Conservation (phyloP, 2,329 filamentous ascomycete genomes). For the Hypoxylon sp. region DNA sequence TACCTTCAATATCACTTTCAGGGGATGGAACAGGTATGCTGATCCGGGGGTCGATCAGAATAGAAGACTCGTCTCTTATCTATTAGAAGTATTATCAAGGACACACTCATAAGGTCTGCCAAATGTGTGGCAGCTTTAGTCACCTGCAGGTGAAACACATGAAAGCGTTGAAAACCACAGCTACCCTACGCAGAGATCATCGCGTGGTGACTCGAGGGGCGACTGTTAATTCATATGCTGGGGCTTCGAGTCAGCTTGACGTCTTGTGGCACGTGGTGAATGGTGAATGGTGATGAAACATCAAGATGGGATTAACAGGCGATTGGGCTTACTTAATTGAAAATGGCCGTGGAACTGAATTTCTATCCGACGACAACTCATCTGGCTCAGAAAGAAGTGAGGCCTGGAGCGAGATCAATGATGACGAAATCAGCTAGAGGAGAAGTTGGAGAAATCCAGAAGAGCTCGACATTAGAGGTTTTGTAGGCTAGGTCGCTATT, state of each 20-base stretch:
- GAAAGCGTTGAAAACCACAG: not conserved
- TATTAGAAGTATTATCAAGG: conserved; percentile 27
- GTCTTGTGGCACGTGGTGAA: not conserved
- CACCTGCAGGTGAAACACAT: not conserved
- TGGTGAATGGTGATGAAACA: not conserved
- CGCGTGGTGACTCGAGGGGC: not conserved
- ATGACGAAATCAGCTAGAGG: not conserved
- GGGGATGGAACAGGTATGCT: not conserved
- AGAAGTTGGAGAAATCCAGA: not conserved
- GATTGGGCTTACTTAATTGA: not conserved
- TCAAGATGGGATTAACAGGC: not conserved
- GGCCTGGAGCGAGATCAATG: not conserved
- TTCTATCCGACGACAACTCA: not conserved
- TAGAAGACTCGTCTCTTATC: conserved; percentile 35
- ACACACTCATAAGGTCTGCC: conserved; percentile 23
- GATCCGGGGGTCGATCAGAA: conserved; percentile 17
- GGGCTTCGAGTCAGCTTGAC: not conserved
- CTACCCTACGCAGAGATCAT: not conserved
- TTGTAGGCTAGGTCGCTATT: not conserved
- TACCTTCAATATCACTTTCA: not conserved
- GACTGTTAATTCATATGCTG: not conserved
- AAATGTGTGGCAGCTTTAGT: not conserved
- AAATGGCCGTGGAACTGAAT: not conserved
- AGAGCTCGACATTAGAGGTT: not conserved
- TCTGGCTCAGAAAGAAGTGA: not conserved